Conservation (phyloP, 2,329 filamentous ascomycete species). For the Trichoderma afroharzianum region DNA sequence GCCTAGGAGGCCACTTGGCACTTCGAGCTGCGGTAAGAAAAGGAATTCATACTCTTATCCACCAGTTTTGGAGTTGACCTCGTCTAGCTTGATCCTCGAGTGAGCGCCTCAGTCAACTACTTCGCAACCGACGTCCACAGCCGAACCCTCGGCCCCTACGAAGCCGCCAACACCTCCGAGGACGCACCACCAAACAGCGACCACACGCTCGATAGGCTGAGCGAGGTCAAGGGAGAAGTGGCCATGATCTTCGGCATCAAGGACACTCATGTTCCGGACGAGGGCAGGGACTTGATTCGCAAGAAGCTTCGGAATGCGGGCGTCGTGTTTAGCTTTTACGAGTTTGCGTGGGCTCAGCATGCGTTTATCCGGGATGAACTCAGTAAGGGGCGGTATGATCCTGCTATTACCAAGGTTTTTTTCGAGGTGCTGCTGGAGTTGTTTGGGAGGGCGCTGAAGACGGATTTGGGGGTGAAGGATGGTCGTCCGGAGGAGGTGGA, state of each 20-base stretch:
- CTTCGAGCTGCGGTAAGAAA: not conserved
- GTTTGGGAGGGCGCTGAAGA: not conserved
- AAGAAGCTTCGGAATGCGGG: not conserved
- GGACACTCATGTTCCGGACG: not conserved
- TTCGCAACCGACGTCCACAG: not conserved
- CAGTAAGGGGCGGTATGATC: not conserved
- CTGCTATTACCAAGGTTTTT: not conserved
- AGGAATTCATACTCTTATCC: not conserved
- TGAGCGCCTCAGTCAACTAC: not conserved
- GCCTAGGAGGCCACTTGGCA: not conserved
- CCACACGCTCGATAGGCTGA: not conserved
- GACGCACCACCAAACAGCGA: not conserved
- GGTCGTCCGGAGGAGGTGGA: not conserved
- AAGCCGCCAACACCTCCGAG: not conserved
- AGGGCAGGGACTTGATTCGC: not conserved
- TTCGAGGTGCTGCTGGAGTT: not conserved
- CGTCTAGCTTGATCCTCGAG: not conserved
- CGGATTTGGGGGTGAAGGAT: not conserved
- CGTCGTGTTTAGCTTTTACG: not conserved
- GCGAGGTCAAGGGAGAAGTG: not conserved
- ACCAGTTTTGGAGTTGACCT: not conserved
- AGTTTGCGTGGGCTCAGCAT: not conserved
- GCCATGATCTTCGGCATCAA: not conserved
- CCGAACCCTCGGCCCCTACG: not conserved
- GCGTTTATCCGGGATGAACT: not conserved